A percentile compares a stretch with the other conserved stretches of the same genome.
Conservation (phyloP, 2,329 filamentous ascomycete genomes). For the Aspergillus hortae region DNA sequence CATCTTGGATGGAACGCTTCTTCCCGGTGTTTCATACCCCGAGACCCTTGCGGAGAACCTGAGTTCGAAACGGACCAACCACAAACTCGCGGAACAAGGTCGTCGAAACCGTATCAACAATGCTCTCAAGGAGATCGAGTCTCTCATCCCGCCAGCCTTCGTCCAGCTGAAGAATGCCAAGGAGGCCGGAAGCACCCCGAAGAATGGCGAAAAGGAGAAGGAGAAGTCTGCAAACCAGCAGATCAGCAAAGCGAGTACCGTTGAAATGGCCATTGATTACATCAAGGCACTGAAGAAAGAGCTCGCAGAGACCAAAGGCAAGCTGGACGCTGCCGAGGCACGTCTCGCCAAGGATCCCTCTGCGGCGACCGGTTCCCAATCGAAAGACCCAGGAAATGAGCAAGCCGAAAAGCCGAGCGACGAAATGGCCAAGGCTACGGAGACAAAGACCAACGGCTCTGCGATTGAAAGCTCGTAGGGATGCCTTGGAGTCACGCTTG, state of each 20-base stretch:
- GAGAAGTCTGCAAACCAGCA: conserved; percentile 52
- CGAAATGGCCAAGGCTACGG: neutral
- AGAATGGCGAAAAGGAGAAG: conserved; percentile 46
- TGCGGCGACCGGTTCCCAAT: neutral
- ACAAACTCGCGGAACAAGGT: conserved; percentile 97
- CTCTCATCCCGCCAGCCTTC: conserved; percentile 64
- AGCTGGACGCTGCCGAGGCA: conserved; percentile 63
- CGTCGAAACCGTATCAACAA: conserved; percentile 92
- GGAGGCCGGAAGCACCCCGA: conserved; percentile 34
- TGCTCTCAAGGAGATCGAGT: conserved; percentile 86
- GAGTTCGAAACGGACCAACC: conserved; percentile 92
- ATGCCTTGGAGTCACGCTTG: neutral
- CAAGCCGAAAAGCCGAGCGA: neutral
- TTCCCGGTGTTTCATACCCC: conserved; percentile 87
- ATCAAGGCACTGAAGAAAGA: conserved; percentile 81
- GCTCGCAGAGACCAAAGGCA: conserved; percentile 60
- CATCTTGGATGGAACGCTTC: conserved; percentile 85
- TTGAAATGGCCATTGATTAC: conserved; percentile 95
- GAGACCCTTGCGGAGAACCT: conserved; percentile 88
- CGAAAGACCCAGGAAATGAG: conserved; percentile 1
- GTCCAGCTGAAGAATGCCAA: conserved; percentile 42
- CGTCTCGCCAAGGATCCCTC: conserved; percentile 43
- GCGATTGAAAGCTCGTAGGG: neutral
- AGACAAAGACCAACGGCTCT: neutral
- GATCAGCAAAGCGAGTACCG: conserved; percentile 91